Base-by-base conservation (phyloP, 177 flowering plant species). In the Telopea speciosissima region DNA sequence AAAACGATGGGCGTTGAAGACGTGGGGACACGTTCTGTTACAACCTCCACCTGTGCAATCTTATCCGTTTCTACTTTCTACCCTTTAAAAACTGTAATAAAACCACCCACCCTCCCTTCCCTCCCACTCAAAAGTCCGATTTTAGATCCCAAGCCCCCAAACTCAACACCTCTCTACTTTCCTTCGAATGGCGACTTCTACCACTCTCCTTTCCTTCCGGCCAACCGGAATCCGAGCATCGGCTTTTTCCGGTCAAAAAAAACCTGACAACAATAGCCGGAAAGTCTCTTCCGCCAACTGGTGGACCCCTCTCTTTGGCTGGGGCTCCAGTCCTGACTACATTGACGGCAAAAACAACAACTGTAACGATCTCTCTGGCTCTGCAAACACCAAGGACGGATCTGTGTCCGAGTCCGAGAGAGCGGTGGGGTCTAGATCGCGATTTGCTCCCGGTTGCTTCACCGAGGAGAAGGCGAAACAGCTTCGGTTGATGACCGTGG, bases 221-320 rank as follows among this genome's bases (percentile, higher is more conserved):
- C 72, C 89, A 0, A n/a, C 75, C 71, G 68, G 66, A n/a, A 73
- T 83, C 84, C 75, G 72, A 3, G 76, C 83, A 31, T 69, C 67
- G 13, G 81, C 85, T 36, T 7, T 74, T 14, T 72, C 82, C 24
- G 69, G 69, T 31, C 68, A 69, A 68, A 71, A 69, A 17, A 79
- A 65, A 26, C 28, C 85, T 67, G 84, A 78, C 25, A 5, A 28
- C 1, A 52, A 24, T 65, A 69, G 73, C 70, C 77, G 72, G 63
- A 85, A 52, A 68, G 3, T 40, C 42, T 66, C 84, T 44, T 62
- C 80, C 5, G 25, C 85, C 58, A 81, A 75, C 77, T 91, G 95
- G 97, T 91, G 88, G 90, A 63, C 86, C 24, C 94, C 97, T 24
- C 72, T 88, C 71, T 90, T 91, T 74, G 93, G 90, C 8, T 83